Percentiles rank a stretch among this genome's conserved stretches.
Evolutionary conservation across 495 filamentous ascomycete genomes (phyloP).

Genomic region (Neurospora sp.): DNA sequence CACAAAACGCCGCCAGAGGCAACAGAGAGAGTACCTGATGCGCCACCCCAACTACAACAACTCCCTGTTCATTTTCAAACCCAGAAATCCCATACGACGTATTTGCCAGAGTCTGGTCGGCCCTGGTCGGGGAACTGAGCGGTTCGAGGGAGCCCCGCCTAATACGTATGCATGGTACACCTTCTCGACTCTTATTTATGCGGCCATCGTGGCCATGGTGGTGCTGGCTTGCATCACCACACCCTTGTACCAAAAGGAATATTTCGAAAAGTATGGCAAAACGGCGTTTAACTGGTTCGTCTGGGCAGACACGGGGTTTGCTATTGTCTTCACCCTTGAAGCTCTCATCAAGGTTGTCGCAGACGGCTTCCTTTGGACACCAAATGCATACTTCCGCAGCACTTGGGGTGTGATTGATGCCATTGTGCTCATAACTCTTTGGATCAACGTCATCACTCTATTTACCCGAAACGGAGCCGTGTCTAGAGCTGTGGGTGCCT

Average conservation of each 20-base stretch:
- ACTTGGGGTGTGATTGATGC: conserved; percentile 97
- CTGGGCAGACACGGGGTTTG: conserved; percentile 85
- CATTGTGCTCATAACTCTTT: conserved; percentile 84
- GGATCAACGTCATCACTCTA: conserved; percentile 86
- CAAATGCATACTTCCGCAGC: conserved; percentile 92
- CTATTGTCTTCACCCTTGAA: conserved; percentile 76
- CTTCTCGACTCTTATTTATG: conserved; percentile 91
- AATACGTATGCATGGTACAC: conserved; percentile 82
- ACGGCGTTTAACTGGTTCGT: conserved; percentile 73
- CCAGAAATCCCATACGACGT: conserved; percentile 63
- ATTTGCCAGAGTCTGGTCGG: conserved; percentile 88
- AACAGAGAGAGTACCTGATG: conserved; percentile 80
- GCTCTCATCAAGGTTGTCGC: conserved; percentile 89
- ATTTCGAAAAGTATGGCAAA: conserved; percentile 47
- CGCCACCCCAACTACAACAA: conserved; percentile 90
- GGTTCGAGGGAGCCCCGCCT: conserved; percentile 77
- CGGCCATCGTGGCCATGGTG: conserved; percentile 93
- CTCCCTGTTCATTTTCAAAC: conserved; percentile 77
- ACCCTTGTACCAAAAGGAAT: conserved; percentile 80
- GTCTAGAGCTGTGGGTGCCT: conserved; percentile 84
- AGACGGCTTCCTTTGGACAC: conserved; percentile 94
- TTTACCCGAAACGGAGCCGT: conserved; percentile 68
- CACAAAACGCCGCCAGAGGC: conserved; percentile 68
- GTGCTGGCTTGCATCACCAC: conserved; percentile 90
- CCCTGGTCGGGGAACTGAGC: conserved; percentile 74